Base-by-base conservation (phyloP, 2,329 filamentous ascomycete genomes). In the Pseudogymnoascus sp. region DNA sequence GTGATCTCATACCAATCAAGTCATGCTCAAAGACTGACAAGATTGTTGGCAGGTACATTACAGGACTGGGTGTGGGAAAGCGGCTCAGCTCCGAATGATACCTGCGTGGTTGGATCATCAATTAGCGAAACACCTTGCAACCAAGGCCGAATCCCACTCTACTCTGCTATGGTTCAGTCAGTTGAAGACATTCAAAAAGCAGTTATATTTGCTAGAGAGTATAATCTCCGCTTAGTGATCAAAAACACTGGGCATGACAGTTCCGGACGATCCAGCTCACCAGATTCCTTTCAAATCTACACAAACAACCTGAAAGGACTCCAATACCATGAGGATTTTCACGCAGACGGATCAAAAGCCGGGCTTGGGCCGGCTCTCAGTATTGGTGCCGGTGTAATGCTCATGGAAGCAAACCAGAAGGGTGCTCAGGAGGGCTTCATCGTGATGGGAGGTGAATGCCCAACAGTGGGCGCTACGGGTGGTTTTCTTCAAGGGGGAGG, bases 161-260 rank as follows among this genome's bases (percentile, higher is more conserved):
- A 60, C 40, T 62, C 62, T 10, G 59, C 35, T 29, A 18, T 40
- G 9, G 62, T 55, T 27, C 36, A 65, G 42, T 62, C 58, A 15
- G 62, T 45, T 42, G 10, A 58, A 27, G 39, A 65, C 29, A 60
- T 65, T 42, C 64, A 64, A 45, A 42, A 64, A 39, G 60, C 62
- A 13, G 62, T 63, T 42, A 25, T 29, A 35, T 64, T 64, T 29
- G 62, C 62, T 12, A 62, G 48, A 29, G 52, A 62, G 15, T 52
- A 58, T 29, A 62, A 62, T 29, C 60, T 64, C 9, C 60, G 62
- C 7, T 13, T 64, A 12, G 62, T 64, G 25, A 62, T 64, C 62
- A 64, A 64, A 39, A 64, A 64, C 55, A 58, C 62, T 10, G 62
- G 62, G 21, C 62, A 64, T 64, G 62, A 64, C 40, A 61, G 6